Base-by-base conservation (phyloP, 306 rosid species). In the Cajanus cajan region DNA sequence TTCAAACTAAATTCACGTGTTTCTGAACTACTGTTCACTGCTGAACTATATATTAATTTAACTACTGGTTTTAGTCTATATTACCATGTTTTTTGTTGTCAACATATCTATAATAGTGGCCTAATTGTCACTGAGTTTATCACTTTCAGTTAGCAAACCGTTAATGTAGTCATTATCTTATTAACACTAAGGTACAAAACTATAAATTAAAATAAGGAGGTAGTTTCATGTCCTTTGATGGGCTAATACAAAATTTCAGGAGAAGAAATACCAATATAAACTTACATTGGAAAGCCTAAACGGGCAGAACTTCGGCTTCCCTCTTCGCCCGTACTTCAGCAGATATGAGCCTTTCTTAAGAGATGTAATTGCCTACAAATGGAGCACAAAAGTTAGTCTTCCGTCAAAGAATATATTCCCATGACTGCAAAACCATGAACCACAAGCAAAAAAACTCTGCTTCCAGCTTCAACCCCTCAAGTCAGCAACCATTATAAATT, bases 281-380 rank as follows among this genome's bases (percentile, higher is more conserved):
- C 97, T 87, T 84, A 94, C 98, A 86, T 86, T 86, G 81, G 98
- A 92, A 86, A 95, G 95, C 88, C 91, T 87, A 84, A 95, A 92
- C 1, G 97, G 97, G 85, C 97, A 95, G 87, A 95, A 95, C 87
- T 95, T 91, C 18, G 98, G 98, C 92, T 86, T 95, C 83, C 98
- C 98, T 84, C 97, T 87, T 74, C 97, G 90, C 28, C 98, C 98
- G 12, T 95, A 92, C 89, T 95, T 95, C 62, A 95, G 85, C 67
- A 95, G 90, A 85, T 86, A 79, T 14, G 98, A 91, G 24, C 98
- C 98, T 85, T 95, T 95, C 88, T 95, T 95, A 82, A 95, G 98
- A 57, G 92, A 80, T 81, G 90, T 83, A 72, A 95, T 85, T 75
- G 95, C 98, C 98, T 95, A 78, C 15, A 81, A 88, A 51, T 2